Evolutionary conservation across 371 early-diverging fungal species (phyloP).

Genomic region (Actinomortierella ambigua): DNA sequence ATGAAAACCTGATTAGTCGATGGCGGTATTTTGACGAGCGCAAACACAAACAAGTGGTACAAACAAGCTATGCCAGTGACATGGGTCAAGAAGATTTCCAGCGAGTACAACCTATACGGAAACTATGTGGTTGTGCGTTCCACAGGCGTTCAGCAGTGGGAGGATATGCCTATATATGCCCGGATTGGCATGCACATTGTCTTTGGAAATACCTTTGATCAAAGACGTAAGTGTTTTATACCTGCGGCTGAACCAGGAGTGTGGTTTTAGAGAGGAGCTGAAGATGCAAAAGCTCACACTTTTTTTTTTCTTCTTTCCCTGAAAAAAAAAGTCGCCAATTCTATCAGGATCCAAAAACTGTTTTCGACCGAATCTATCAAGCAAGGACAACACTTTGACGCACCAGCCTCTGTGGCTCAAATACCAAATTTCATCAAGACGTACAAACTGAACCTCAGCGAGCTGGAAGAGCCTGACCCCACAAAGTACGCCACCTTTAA

Average conservation of each 20-base stretch:
- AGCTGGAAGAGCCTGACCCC: slow-evolving; percentile 51
- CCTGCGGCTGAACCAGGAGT: not conserved
- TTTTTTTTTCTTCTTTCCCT: not conserved
- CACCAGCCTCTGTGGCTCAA: slow-evolving; percentile 62
- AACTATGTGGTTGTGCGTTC: slow-evolving; percentile 49
- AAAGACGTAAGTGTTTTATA: slow-evolving; percentile 28
- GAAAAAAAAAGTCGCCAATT: slow-evolving; percentile 45
- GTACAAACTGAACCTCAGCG: slow-evolving; percentile 56
- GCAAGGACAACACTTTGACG: slow-evolving; percentile 72
- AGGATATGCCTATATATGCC: slow-evolving; percentile 60
- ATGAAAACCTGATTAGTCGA: slow-evolving; percentile 7
- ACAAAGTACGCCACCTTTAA: slow-evolving; percentile 67
- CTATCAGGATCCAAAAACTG: slow-evolving; percentile 53
- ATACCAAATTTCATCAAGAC: slow-evolving; percentile 69
- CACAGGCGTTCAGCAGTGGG: slow-evolving; percentile 53
- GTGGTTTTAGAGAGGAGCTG: not conserved
- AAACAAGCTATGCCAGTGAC: slow-evolving; percentile 30
- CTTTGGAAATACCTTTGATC: slow-evolving; percentile 51
- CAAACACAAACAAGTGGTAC: slow-evolving; percentile 41
- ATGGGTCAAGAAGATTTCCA: slow-evolving; percentile 43
- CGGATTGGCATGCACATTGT: slow-evolving; percentile 60
- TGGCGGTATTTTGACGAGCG: slow-evolving; percentile 42
- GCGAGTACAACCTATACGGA: slow-evolving; percentile 48
- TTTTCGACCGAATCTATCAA: slow-evolving; percentile 56
- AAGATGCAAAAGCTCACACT: not conserved